Conservation (phyloP, 2,329 filamentous ascomycete genomes). For the Alternaria triticimaculans region DNA sequence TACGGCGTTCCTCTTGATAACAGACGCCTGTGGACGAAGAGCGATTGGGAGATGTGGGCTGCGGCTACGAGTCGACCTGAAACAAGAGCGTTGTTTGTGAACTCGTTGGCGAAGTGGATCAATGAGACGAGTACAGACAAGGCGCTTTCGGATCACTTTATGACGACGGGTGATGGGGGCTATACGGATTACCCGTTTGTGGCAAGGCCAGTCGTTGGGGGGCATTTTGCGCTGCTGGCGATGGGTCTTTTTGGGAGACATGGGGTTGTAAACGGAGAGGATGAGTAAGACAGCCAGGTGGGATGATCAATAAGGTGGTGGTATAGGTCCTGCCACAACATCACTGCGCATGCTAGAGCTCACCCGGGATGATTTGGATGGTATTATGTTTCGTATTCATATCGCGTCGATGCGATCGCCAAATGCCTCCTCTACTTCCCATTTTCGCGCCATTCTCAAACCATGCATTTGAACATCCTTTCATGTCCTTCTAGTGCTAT, state of each 20-base stretch:
- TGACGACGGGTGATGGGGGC: neutral
- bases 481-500: neutral
- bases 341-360: neutral
- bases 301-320: neutral
- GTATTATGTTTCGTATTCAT: neutral
- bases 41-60: neutral
- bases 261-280: neutral
- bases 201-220: neutral
- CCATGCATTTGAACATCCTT: neutral
- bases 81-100: neutral
- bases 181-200: neutral
- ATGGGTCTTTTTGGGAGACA: neutral
- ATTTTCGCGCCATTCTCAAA: neutral
- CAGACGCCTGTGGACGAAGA: neutral
- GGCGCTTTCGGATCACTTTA: neutral
- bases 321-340: neutral
- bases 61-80: neutral
- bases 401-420: neutral
- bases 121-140: neutral
- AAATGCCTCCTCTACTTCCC: neutral
- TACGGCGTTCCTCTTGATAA: neutral
- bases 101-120: neutral
- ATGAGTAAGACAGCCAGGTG: neutral
- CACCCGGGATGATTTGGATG: neutral
- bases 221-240: neutral